phyloP scores from a whole-genome alignment of 1,139 yeast species.

The Ogataea hybrid region DNA sequence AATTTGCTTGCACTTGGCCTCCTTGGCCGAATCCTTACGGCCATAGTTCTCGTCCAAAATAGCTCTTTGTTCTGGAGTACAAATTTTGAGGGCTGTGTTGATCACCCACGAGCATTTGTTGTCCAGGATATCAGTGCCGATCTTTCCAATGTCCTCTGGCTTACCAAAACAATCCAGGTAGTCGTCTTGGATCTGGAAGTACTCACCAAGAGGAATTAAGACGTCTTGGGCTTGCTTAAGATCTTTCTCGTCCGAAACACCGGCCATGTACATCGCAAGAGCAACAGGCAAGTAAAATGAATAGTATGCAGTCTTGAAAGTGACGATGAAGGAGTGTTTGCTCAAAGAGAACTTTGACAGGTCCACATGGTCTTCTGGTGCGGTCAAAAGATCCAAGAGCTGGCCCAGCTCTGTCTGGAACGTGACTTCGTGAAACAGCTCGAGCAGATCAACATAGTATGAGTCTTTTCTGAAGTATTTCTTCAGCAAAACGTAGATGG shows the following conservation, averaged over 20 bases:
- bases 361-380: conserved; percentile 94
- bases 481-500: conserved; percentile 85
- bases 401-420: conserved; percentile 98
- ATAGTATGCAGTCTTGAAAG: conserved; percentile 96
- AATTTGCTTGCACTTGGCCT: conserved; percentile 68
- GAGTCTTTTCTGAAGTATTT: conserved; percentile 79
- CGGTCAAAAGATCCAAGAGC: conserved; percentile 90
- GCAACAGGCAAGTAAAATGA: conserved; percentile 98
- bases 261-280: conserved; percentile 92
- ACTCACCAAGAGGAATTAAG: conserved; percentile 93
- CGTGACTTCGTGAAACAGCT: conserved; percentile 90
- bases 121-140: conserved; percentile 98
- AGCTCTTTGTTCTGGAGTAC: conserved; percentile 76
- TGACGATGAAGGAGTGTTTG: conserved; percentile 93
- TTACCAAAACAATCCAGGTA: conserved; percentile 96
- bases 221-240: conserved; percentile 86
- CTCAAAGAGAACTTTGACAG: conserved; percentile 79
- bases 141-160: conserved; percentile 96
- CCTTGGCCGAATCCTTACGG: conserved; percentile 67
- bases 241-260: conserved; percentile 66
- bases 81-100: conserved; percentile 85
- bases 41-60: conserved; percentile 89
- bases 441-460: conserved; percentile 87
- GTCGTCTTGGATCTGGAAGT: conserved; percentile 98
- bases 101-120: conserved; percentile 98